Evolutionary conservation across 1,139 yeast genomes (phyloP), one percentile per base, ranked within the genome.

Genomic region (Candida frijolesensis): DNA sequence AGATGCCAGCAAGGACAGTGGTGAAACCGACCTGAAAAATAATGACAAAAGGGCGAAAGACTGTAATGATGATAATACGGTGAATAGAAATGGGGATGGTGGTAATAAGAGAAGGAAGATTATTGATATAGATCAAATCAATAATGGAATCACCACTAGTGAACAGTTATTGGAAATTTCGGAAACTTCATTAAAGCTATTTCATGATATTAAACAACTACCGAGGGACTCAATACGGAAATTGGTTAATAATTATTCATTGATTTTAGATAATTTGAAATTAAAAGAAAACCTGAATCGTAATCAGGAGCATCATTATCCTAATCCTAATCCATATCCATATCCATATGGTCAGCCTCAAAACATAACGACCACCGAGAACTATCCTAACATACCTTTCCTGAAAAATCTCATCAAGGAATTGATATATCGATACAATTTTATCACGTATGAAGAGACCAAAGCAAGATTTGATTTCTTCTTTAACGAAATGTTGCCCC

Each of bases 341-440:
- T 3, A 19, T 19, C 22, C 22, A 19, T 19, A 19, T 19, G 4
- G 22, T 19, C 45, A n/a, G 51, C 29, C 11, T 4, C 29, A 25
- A 25, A 25, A 25, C 29, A 5, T 6, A 6, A 25, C 29, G 9
- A 25, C 8, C 2, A 25, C 29, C 8, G 11, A 32, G 14, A 30
- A 41, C 5, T 64, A 60, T 49, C 80, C 82, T 0, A 65, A 69
- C 47, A 74, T 77, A 18, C 68, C 78, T 1, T 68, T 63, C 48
- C 72, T 69, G 44, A 58, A 62, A 14, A 80, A 80, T 54, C 61
- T 80, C 12, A 67, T 77, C 33, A 67, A 67, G 47, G 80, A 76
- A 51, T 61, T 80, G 18, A 63, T 78, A 9, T 60, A 54, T 43
- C 57, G 51, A 4, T 62, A 60, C 41, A 55, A 58, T 25, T 42